These are phyloP conservation scores for Sugiyamaella japonica DNA, from an alignment of 1,139 yeast genomes.

Conservation along the genomic window DNA sequence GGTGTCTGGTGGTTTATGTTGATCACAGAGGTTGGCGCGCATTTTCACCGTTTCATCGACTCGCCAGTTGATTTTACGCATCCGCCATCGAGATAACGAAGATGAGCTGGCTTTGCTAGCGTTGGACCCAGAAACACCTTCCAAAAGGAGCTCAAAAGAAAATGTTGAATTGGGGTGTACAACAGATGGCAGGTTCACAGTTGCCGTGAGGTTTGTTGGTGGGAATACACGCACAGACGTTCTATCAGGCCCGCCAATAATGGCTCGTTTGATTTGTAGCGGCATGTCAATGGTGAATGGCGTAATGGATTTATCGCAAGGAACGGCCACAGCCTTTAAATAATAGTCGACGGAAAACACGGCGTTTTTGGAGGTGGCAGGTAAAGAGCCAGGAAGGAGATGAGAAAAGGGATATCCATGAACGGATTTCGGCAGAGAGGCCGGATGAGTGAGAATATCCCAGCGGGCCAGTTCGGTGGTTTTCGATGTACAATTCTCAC, in stretches of 20 bases:
- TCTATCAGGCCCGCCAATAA: slow-evolving; percentile 78
- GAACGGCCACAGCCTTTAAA: slow-evolving; percentile 61
- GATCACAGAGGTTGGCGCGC: slow-evolving; percentile 5
- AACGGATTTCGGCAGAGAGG: slow-evolving; percentile 56
- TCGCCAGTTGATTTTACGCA: slow-evolving; percentile 87
- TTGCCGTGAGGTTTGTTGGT: slow-evolving; percentile 87
- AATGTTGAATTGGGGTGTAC: slow-evolving; percentile 85
- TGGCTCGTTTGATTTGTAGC: slow-evolving; percentile 72
- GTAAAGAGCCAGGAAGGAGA: slow-evolving; percentile 83
- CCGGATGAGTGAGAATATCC: slow-evolving; percentile 69
- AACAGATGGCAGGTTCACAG: slow-evolving; percentile 84
- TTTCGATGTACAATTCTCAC: slow-evolving; percentile 50
- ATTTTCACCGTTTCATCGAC: slow-evolving; percentile 79
- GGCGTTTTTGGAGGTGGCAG: slow-evolving; percentile 67
- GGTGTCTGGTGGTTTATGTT: neutral
- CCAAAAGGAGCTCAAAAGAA: slow-evolving; percentile 77
- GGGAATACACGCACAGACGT: slow-evolving; percentile 91
- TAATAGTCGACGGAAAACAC: slow-evolving; percentile 67
- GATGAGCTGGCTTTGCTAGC: neutral
- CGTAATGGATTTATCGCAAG: slow-evolving; percentile 37
- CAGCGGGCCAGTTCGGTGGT: slow-evolving; percentile 74
- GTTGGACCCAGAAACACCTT: slow-evolving; percentile 56
- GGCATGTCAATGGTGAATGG: slow-evolving; percentile 59
- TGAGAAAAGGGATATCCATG: slow-evolving; percentile 96
- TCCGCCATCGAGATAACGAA: slow-evolving; percentile 75